A percentile compares a stretch with the other conserved stretches of the same genome.
phyloP scores from a whole-genome alignment of 805 yeast genomes.

The Torulaspora franciscae region DNA sequence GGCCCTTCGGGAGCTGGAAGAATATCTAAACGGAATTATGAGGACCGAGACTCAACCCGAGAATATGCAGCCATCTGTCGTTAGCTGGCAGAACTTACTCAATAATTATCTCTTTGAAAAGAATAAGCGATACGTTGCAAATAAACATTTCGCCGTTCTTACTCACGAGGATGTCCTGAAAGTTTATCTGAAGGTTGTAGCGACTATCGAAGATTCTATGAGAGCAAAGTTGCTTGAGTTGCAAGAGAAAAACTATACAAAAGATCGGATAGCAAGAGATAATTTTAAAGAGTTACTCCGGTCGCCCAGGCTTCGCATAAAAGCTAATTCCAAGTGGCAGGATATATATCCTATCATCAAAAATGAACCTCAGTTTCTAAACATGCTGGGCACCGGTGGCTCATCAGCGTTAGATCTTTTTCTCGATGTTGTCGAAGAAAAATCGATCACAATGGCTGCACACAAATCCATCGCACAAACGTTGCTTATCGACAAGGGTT shows the following conservation, averaged over 20 bases:
- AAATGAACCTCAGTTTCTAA: conserved; percentile 52
- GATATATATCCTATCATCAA: conserved; percentile 49
- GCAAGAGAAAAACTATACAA: conserved; percentile 43
- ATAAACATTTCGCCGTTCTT: conserved; percentile 49
- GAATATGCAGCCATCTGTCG: conserved; percentile 13
- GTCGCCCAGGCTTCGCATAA: conserved; percentile 27
- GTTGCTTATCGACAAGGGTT: conserved; percentile 39
- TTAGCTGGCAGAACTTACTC: conserved; percentile 27
- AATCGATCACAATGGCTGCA: conserved; percentile 49
- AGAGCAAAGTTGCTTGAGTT: conserved; percentile 20
- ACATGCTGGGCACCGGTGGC: conserved; percentile 68
- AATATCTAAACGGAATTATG: conserved; percentile 42
- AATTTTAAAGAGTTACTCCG: conserved; percentile 47
- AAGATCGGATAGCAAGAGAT: conserved; percentile 64
- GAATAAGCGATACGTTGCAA: conserved; percentile 54
- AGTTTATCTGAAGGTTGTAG: conserved; percentile 36
- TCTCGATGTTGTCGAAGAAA: conserved; percentile 66
- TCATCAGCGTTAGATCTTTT: conserved; percentile 73
- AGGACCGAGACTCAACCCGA: conserved; percentile 17
- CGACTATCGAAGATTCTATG: conserved; percentile 24
- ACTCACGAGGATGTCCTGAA: conserved; percentile 56
- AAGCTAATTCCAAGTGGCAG: conserved; percentile 54
- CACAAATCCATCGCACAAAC: conserved; percentile 57
- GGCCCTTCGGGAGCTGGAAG: conserved; percentile 50
- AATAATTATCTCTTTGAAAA: conserved; percentile 32